A percentile compares a stretch with the other conserved stretches of the same genome.
phyloP scores from a whole-genome alignment of 1,284 basidiomycete species.

The Salmacisia buchloeana region DNA sequence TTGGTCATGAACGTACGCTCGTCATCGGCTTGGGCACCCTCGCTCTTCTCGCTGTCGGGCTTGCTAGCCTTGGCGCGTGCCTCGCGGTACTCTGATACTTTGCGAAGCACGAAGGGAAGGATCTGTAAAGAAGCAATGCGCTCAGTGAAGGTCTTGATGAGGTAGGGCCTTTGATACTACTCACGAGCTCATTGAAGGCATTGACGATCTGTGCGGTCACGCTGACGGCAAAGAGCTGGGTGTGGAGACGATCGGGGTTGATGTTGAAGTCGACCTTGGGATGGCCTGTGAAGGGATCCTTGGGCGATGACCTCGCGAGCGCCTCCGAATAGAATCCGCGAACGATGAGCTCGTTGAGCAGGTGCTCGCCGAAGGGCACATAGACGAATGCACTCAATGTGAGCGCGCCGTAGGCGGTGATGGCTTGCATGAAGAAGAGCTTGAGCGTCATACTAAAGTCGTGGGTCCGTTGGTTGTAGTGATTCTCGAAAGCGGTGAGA shows the following conservation, averaged over 20 bases:
- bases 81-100: conserved; percentile 26
- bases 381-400: conserved; percentile 46
- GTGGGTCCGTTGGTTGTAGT: conserved; percentile 66
- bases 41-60: conserved; percentile 6
- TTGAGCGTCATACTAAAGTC: conserved; percentile 80
- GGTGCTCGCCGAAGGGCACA: conserved; percentile 47
- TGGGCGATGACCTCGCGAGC: conserved; percentile 26
- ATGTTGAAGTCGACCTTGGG: conserved; percentile 44
- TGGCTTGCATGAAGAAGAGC: conserved; percentile 78
- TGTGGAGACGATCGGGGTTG: conserved; percentile 66
- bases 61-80: conserved; percentile 14
- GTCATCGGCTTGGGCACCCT: conserved; percentile 43
- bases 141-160: neutral
- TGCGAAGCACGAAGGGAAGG: conserved; percentile 70
- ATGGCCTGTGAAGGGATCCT: conserved; percentile 25
- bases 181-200: conserved; percentile 72
- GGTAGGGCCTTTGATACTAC: neutral
- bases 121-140: neutral
- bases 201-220: conserved; percentile 86
- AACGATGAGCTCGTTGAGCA: conserved; percentile 39
- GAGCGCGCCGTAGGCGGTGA: conserved; percentile 70
- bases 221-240: conserved; percentile 89
- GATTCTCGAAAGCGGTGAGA: conserved; percentile 62
- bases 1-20: conserved; percentile 70
- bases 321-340: conserved; percentile 36